Evolutionary conservation across 2,329 filamentous ascomycete genomes (phyloP), one percentile per base, ranked within the genome.

Genomic region (Sphaerulina populicola): DNA sequence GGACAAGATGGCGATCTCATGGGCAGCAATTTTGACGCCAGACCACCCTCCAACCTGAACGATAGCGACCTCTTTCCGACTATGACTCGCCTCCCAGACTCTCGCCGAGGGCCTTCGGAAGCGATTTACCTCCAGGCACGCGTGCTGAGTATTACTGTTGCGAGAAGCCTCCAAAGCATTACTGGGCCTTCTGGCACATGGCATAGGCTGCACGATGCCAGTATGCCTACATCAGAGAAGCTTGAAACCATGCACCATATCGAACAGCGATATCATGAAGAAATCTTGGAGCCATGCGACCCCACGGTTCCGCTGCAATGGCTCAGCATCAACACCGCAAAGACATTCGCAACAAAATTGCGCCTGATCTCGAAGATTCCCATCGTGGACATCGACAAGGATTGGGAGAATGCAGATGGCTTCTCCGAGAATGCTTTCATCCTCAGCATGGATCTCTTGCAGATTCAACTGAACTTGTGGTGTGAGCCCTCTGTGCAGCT

Each of bases 31-130:
- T 57, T 59, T 44, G 58, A 61, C n/a, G 58, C 59, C 15, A 50
- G 49, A 11, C 51, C 56, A 54, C 76, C 77, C 0, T 65, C 74
- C 3, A 80, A 80, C 48, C 62, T 79, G 11, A 73, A 80, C 48
- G 78, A 81, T 54, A 64, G 58, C 27, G 74, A 77, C 37, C 59
- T 80, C 1, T 65, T 68, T 9, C 74, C 76, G 0, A 66, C 68
- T 7, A 76, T 77, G 71, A 47, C 53, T 11, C 54, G 58, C 14
- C 42, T 63, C 6, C 61, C 61, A 8, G 60, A 62, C 30, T 47
- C 51, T n/a, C 49, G 55, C 2, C 49, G 50, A 9, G 53, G 58
- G 27, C 54, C 61, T 1, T 69, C 66, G 11, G 67, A 69, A 47
- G 64, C 66, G 49, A 43, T 62, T 9, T 65, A 61, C 43, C 49